Evolutionary conservation across 768 basidiomycete species (phyloP).

Genomic region (Amanita polypyramis): DNA sequence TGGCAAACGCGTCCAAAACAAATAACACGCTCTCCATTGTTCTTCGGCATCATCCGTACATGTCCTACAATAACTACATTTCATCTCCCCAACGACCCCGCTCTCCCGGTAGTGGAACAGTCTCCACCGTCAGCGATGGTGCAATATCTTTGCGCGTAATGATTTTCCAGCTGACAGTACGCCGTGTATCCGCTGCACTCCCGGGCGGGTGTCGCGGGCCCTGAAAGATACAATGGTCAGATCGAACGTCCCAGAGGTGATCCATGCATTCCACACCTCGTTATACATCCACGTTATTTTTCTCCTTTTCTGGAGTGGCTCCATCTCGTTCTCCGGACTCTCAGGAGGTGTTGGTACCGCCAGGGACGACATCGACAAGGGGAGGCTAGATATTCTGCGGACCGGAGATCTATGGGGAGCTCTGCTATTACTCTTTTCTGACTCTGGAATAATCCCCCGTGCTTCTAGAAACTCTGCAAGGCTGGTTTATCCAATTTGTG

Average conservation of each 20-base stretch:
- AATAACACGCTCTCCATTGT: not conserved
- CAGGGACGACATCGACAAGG: slow-evolving; percentile 14
- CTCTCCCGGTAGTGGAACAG: no score
- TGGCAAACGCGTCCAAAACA: not conserved
- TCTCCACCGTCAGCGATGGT: no score
- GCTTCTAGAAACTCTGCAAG: slow-evolving; percentile 35
- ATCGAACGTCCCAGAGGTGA: not conserved
- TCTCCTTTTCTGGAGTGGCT: slow-evolving; percentile 15
- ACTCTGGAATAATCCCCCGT: slow-evolving; percentile 38
- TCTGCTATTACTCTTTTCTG: slow-evolving; percentile 11
- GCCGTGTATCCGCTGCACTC: slow-evolving; percentile 12
- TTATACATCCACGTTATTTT: slow-evolving; percentile 1
- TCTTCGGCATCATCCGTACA: not conserved
- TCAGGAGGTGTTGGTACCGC: slow-evolving; percentile 10
- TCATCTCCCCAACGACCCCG: no score
- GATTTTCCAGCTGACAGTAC: slow-evolving; percentile 18
- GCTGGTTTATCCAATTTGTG: not conserved
- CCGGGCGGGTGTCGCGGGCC: not conserved
- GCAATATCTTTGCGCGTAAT: not conserved
- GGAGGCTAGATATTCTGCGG: slow-evolving; percentile 32
- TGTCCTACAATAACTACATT: no score
- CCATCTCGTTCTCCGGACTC: not conserved
- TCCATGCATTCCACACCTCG: not conserved
- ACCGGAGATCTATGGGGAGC: slow-evolving; percentile 15
- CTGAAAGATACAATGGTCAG: not conserved